Conservation (phyloP, 495 filamentous ascomycete genomes). For the Hypoxylon perforatum region DNA sequence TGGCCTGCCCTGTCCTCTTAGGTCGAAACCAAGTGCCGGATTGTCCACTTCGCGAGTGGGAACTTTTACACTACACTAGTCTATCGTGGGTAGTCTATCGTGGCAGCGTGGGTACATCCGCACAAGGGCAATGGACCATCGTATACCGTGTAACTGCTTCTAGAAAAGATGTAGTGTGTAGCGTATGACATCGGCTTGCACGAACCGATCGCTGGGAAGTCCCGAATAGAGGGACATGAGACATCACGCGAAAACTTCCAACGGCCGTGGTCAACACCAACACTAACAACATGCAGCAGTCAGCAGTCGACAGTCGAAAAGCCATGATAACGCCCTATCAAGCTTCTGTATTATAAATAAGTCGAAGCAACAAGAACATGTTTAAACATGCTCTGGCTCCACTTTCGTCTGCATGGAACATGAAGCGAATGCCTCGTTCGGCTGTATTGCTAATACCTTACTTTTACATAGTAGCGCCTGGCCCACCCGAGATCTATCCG, state of each 20-base stretch:
- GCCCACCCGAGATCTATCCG: constrained; percentile 34
- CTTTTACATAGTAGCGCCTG: not conserved
- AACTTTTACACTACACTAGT: constrained; percentile 16
- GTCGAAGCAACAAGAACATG: constrained; percentile 18
- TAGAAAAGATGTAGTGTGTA: not conserved
- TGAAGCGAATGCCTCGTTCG: constrained; percentile 25
- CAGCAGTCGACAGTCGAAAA: no score
- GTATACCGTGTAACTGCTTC: no score
- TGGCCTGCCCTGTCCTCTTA: constrained; percentile 8
- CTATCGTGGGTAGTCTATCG: constrained; percentile 8
- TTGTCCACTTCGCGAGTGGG: constrained; percentile 17
- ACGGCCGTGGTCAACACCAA: no score
- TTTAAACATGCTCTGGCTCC: constrained; percentile 12
- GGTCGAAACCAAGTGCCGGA: constrained; percentile 36
- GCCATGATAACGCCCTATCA: not conserved
- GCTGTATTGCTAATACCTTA: constrained; percentile 43
- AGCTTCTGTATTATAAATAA: not conserved
- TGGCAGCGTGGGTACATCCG: no score
- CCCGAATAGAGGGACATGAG: constrained; percentile 23
- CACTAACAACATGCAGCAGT: not conserved
- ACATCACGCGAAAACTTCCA: constrained; percentile 3
- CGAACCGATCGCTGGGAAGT: constrained; percentile 14
- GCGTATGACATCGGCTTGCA: not conserved
- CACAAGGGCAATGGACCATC: no score
- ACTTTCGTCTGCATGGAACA: constrained; percentile 41